Conservation (phyloP, 495 filamentous ascomycete species). For the Neurospora sp. region DNA sequence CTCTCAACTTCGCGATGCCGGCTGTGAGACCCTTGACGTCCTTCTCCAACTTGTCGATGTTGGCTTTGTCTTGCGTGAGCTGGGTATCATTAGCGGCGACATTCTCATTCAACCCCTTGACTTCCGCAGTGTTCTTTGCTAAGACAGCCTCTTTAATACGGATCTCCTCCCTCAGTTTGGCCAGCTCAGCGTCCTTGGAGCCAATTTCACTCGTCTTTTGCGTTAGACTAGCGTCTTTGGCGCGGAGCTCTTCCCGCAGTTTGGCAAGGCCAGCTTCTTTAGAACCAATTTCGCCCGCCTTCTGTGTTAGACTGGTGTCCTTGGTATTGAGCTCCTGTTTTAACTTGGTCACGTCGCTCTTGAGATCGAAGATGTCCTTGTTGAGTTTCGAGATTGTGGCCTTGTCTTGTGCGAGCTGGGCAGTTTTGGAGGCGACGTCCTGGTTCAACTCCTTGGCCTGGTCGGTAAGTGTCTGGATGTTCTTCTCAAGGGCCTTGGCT, state of each 20-base stretch:
- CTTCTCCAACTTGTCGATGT: neutral
- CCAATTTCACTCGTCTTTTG: neutral
- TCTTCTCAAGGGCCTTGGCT: neutral
- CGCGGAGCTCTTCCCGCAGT: neutral
- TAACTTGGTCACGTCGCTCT: neutral
- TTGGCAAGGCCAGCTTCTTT: neutral
- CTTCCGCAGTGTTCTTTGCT: neutral
- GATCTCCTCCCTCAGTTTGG: neutral
- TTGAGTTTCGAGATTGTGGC: neutral
- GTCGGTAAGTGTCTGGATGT: neutral
- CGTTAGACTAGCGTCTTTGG: neutral
- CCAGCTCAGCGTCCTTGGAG: neutral
- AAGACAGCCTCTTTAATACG: neutral
- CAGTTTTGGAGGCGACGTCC: neutral
- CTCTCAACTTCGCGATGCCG: neutral
- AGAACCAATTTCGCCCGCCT: neutral
- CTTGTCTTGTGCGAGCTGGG: neutral
- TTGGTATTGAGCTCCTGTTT: neutral
- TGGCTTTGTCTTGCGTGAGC: neutral
- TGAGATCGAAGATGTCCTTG: neutral
- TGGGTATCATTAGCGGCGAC: neutral
- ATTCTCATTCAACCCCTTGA: neutral
- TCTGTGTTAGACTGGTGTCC: neutral
- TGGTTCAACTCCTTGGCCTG: neutral
- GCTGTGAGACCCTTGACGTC: neutral